Evolutionary conservation across 2,329 filamentous ascomycete species (phyloP).

Genomic region (Phaeosphaeria sp.): DNA sequence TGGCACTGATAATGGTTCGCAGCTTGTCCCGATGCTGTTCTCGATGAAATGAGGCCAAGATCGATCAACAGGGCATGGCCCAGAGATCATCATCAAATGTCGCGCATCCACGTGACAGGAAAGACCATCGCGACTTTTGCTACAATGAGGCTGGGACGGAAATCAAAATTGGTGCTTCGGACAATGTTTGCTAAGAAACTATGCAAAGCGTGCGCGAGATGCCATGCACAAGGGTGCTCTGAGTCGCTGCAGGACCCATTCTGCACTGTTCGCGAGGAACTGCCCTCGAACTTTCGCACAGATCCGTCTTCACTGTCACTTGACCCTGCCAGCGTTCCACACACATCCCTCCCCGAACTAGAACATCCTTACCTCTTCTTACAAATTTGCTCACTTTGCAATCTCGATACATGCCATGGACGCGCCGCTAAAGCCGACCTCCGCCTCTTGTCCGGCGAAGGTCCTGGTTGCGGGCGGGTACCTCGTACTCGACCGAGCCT

Average conservation of each 20-base stretch:
- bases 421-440: slow-evolving; percentile 29
- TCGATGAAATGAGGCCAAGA: neutral
- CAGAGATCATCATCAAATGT: neutral
- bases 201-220: neutral
- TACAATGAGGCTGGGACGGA: neutral
- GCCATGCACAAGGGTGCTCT: neutral
- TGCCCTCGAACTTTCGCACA: slow-evolving; percentile 13
- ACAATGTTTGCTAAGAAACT: neutral
- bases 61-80: neutral
- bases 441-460: slow-evolving; percentile 91
- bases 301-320: slow-evolving; percentile 21
- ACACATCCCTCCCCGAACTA: slow-evolving; percentile 20
- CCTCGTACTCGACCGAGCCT: slow-evolving; percentile 85
- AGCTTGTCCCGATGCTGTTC: neutral
- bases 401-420: slow-evolving; percentile 20
- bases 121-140: neutral
- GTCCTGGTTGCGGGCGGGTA: slow-evolving; percentile 95
- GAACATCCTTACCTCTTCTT: slow-evolving; percentile 16
- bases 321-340: slow-evolving; percentile 22
- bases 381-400: slow-evolving; percentile 18
- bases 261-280: slow-evolving; percentile 19
- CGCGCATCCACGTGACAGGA: slow-evolving; percentile 4
- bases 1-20: neutral
- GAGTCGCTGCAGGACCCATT: slow-evolving; percentile 6
- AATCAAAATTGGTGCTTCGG: neutral